Evolutionary conservation across 75 land plant species (phyloP), one percentile per base, ranked within the genome.

Genomic region (Cupressus sempervirens): DNA sequence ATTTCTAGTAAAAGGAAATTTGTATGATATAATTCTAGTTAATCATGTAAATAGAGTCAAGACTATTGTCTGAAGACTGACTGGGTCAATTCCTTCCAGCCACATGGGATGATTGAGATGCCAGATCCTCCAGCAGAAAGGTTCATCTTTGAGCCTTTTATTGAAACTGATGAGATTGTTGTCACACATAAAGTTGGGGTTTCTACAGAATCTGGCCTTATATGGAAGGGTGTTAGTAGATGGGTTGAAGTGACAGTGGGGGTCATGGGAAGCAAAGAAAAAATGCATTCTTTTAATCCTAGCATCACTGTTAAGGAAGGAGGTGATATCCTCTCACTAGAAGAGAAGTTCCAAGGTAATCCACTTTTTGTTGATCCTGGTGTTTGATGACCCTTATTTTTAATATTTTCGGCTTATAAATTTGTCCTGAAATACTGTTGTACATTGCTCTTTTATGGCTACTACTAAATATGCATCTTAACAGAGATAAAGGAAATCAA

Each of bases 211-310:
- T 53, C 83, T 36, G 80, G 76, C 23, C 90, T 95, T n/a, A 43
- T n/a, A 10, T 94, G 95, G 94, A 82, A 91, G 84, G 97, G 96
- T 46, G 70, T 84, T 7, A 88, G 90, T 85, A 87, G 92, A 85
- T 95, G 97, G 97, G 90, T 95, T 45, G 97, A 94, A 90, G 85
- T 94, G 7, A 95, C 97, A 20, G 97, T 93, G 84, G 97, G 97
- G 72, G 97, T 94, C 16, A 80, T 95, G 10, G 97, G 96, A 36
- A 89, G 72, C 76, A 80, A 87, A 67, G 97, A 96, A 41, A 80
- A 82, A 70, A 93, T 95, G 96, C 94, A 89, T 83, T 91, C 95
- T 16, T 82, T 95, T 76, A 91, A 83, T 83, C 97, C 97, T 74
- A 95, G 97, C 77, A 86, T 94, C 83, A 95, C 97, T 79, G 94